A percentile compares a stretch with the other conserved stretches of the same genome.
Conservation (phyloP, 2,329 filamentous ascomycete genomes). For the Curvularia hawaiiensis region DNA sequence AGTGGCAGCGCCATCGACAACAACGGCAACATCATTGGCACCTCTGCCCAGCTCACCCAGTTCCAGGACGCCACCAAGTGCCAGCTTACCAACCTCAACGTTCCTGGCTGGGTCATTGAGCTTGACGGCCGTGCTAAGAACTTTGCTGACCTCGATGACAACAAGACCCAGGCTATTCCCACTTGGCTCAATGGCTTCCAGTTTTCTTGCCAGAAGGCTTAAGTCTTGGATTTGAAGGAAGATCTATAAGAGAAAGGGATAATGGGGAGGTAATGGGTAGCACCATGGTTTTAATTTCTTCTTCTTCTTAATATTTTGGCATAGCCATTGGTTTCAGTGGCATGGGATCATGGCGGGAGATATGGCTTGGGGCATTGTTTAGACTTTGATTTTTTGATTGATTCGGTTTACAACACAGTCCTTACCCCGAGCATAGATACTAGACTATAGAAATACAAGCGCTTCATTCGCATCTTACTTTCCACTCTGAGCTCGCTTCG, state of each 20-base stretch:
- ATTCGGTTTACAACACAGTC: background rate
- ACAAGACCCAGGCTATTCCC: slow-evolving; percentile 15
- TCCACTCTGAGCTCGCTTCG: background rate
- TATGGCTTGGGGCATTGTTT: background rate
- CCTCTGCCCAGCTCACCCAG: slow-evolving; percentile 18
- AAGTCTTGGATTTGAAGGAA: background rate
- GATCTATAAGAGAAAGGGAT: background rate
- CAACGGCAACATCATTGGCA: slow-evolving; percentile 12
- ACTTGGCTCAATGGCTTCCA: slow-evolving; percentile 21
- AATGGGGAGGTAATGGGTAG: background rate
- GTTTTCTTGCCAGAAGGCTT: slow-evolving; percentile 17
- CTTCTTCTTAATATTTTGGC: background rate
- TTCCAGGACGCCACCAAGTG: slow-evolving; percentile 21
- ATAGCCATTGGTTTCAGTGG: background rate
- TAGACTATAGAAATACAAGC: slow-evolving; percentile 1
- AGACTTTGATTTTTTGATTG: background rate
- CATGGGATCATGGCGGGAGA: background rate
- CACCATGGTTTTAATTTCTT: background rate
- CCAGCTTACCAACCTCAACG: slow-evolving; percentile 11
- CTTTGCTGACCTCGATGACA: slow-evolving; percentile 20
- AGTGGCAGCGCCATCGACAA: slow-evolving; percentile 14
- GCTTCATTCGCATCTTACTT: background rate
- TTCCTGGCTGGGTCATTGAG: slow-evolving; percentile 7
- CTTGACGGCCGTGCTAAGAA: slow-evolving; percentile 22
- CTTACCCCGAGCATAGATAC: background rate